phyloP scores from a whole-genome alignment of 2,329 filamentous ascomycete genomes.

The Thyridium curvatum region DNA sequence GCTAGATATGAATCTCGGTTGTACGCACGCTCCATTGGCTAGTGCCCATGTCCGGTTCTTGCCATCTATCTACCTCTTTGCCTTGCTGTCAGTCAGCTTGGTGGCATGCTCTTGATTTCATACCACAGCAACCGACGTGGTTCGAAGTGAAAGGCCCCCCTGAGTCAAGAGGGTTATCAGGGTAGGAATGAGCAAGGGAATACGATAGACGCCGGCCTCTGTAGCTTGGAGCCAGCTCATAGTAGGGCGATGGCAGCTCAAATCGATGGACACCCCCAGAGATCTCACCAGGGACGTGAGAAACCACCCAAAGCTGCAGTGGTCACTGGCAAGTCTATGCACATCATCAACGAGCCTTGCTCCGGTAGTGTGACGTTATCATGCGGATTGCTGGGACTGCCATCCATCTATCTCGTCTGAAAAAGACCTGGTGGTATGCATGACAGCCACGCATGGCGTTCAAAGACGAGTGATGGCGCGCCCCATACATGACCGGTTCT shows the following conservation, averaged over 20 bases:
- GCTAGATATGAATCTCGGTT: neutral
- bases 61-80: too few relatives aligned
- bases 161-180: too few relatives aligned
- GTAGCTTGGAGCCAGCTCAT: too few relatives aligned
- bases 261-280: neutral
- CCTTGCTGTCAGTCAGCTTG: too few relatives aligned
- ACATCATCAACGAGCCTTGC: neutral
- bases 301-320: slow-evolving; percentile 1
- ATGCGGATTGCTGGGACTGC: slow-evolving; percentile 4
- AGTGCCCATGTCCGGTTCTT: too few relatives aligned
- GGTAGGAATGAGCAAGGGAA: too few relatives aligned
- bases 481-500: slow-evolving; percentile 22
- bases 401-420: slow-evolving; percentile 3
- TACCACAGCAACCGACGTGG: too few relatives aligned
- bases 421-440: slow-evolving; percentile 6
- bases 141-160: too few relatives aligned
- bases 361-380: slow-evolving; percentile 7
- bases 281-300: neutral
- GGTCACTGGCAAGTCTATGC: slow-evolving; percentile 1
- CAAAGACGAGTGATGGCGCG: slow-evolving; percentile 19
- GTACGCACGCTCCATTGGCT: neutral
- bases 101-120: too few relatives aligned
- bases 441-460: slow-evolving; percentile 12
- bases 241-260: too few relatives aligned
- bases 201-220: too few relatives aligned